Base-by-base conservation (phyloP, 805 yeast genomes). In the Jamesozyma gamospora region DNA sequence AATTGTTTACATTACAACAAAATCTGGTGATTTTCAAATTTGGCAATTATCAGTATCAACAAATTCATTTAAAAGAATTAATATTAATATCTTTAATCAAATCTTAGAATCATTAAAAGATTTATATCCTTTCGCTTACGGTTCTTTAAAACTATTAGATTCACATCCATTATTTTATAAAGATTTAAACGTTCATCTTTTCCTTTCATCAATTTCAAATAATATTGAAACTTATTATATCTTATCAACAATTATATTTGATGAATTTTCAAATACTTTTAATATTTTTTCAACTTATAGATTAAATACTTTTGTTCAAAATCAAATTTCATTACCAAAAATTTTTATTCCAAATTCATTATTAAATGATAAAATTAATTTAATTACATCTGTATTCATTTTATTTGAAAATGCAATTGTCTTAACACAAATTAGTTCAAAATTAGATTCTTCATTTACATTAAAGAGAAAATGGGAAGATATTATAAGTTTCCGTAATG, bases 381-480 rank as follows among this genome's bases (percentile, higher is more conserved):
- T 26, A 32, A 41, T 45, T 4, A 49, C 53, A 6, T 50, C 83
- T 0, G 81, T 84, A 1, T 78, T 75, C 52, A 70, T 82, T 1
- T 65, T 77, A 2, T 67, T 79, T 32, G 71, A 70, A 10, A 70
- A 75, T 37, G 73, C 85, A 0, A 67, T 86, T 11, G 75, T 83
- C 2, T 51, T 88, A 39, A 69, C 82, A 1, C 94, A 83, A 48
- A 64, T 80, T 9, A 65, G 73, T 36, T 54, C 67, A 11, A 50
- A 49, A 28, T 50, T 61, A 16, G 62, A 61, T 38, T 55, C 63
- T 32, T 48, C 53, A 27, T 54, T 56, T 45, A 55, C 54, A 31
- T 46, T 63, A 35, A 60, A 58, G 41, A 64, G 65, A 42, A 71
- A 79, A 49, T 88, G 95, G 95, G 95, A 87, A 58, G 96, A 90